Base-by-base conservation (phyloP, 768 basidiomycete species). In the Pleurotus salmoneostramineus region DNA sequence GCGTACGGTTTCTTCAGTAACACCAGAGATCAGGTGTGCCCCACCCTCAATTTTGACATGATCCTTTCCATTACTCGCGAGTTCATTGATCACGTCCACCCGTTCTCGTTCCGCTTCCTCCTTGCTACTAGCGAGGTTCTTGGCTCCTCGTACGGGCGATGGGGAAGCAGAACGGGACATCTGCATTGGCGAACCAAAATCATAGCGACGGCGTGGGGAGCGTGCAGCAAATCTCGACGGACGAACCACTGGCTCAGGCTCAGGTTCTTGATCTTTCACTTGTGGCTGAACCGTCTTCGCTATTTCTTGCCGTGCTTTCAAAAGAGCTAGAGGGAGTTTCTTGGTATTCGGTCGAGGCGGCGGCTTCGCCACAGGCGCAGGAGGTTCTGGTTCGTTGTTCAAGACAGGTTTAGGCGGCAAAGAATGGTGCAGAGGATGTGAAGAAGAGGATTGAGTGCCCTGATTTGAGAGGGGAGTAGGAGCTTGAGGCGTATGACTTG, bases 1-100 rank as follows among this genome's bases (percentile, higher is more conserved):
- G 60, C 71, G 67, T n/a, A 95, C 83, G 60, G 89, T 85, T 36
- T 84, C 85, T 65, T 91, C 88, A 57, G 73, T 72, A 50, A 88
- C 80, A 12, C 74, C 74, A 50, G 75, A 78, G 50, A 80, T 72
- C 37, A 77, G 67, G 65, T 74, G 75, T 2, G 73, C 77, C 47
- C 77, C 74, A 10, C 78, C 74, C 52, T 82, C 81, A 12, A 93
- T 71, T 60, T 77, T 78, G 45, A 91, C 77, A 70, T 92, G 82
- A 12, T 91, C 88, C 60, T 76, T 75, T 49, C 83, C 85, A 60
- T 87, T 92, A 66, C 73, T 73, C 61, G 78, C 77, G 44, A 93
- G 75, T 63, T 74, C 79, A 37, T 77, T 76, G 44, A 80, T 60
- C 5, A 87, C 74, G 35, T 69, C 70, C 70, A 47, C 73, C 69